Conservation (phyloP, 1,284 basidiomycete species). For the Boletus semigastroideus region DNA sequence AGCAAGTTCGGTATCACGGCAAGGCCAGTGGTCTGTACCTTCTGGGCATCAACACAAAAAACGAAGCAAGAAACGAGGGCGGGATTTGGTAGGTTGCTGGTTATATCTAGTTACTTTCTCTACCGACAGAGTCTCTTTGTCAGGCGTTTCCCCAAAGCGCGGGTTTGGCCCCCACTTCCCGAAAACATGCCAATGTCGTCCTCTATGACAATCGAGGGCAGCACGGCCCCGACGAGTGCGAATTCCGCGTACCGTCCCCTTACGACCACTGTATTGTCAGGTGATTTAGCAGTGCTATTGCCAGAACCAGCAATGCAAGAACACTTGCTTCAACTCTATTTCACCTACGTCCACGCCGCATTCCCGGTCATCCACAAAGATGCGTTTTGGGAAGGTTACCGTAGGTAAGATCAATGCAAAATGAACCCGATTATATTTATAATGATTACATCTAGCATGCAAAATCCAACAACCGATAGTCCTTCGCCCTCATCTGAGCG, state of each 20-base stretch:
- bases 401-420: constrained; percentile 34
- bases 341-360: constrained; percentile 73
- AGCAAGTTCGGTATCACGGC: constrained; percentile 76
- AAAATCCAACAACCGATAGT: constrained; percentile 23
- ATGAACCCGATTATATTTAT: background rate
- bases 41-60: constrained; percentile 58
- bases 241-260: constrained; percentile 11
- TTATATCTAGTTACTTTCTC: background rate
- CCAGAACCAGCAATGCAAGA: constrained; percentile 61
- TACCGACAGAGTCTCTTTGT: constrained; percentile 3
- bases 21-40: constrained; percentile 81
- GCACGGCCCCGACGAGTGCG: constrained; percentile 6
- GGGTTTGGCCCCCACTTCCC: constrained; percentile 77
- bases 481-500: constrained; percentile 35
- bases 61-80: constrained; percentile 68
- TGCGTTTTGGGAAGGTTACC: constrained; percentile 64
- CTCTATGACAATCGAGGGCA: constrained; percentile 2
- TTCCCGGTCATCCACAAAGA: constrained; percentile 74
- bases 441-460: constrained; percentile 20
- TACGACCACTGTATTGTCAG: constrained; percentile 30
- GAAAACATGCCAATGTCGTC: constrained; percentile 16
- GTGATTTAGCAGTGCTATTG: constrained; percentile 40
- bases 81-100: constrained; percentile 66
- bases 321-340: constrained; percentile 72
- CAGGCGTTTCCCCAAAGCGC: constrained; percentile 78